phyloP scores from a whole-genome alignment of 192 early-diverging fungal species.

The Linnemannia hyalina region DNA sequence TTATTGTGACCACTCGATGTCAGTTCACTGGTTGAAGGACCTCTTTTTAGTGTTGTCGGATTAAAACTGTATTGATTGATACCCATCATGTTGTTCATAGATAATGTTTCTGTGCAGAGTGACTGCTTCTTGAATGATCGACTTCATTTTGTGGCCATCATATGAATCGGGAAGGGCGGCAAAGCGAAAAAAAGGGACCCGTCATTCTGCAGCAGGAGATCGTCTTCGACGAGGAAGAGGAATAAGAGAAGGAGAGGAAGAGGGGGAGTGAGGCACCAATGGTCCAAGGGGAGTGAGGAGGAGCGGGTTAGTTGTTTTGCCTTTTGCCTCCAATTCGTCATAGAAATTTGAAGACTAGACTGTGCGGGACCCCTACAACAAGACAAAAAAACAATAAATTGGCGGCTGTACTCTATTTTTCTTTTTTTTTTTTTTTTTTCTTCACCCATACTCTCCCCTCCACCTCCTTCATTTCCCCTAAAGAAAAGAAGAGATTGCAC shows the following conservation, averaged over 20 bases:
- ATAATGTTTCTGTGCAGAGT: not conserved
- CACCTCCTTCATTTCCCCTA: not conserved
- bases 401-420: too few relatives aligned
- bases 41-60: not conserved
- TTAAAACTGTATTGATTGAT: not conserved
- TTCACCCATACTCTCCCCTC: not conserved
- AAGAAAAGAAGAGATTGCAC: not conserved
- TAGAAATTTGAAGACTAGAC: not conserved
- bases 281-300: not conserved
- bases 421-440: not conserved
- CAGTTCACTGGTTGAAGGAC: slow-evolving; percentile 42
- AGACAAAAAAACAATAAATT: not conserved
- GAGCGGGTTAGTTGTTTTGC: too few relatives aligned
- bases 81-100: not conserved
- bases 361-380: too few relatives aligned
- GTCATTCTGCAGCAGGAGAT: not conserved
- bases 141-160: too few relatives aligned
- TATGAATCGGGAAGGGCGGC: too few relatives aligned
- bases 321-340: not conserved
- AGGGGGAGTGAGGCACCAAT: not conserved
- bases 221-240: not conserved
- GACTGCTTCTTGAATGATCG: not conserved
- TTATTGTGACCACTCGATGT: slow-evolving; percentile 45
- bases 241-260: too few relatives aligned
- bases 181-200: too few relatives aligned